Conservation (phyloP, 2,329 filamentous ascomycete species). For the Colletotrichum orchidophilum region DNA sequence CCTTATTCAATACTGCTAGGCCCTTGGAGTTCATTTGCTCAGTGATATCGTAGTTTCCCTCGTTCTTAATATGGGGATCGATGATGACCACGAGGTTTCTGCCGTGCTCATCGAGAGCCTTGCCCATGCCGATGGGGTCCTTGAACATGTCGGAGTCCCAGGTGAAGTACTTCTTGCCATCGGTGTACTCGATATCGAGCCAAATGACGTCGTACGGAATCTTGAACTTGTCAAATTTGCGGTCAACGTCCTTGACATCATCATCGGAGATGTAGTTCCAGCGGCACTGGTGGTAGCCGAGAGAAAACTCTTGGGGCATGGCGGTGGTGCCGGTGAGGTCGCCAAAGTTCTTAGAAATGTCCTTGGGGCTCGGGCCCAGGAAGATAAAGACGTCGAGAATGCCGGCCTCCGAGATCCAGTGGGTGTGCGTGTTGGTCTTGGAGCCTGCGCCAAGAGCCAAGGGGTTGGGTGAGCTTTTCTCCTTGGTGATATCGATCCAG, state of each 20-base stretch:
- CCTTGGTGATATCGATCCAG: constrained; percentile 94
- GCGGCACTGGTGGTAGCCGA: constrained; percentile 96
- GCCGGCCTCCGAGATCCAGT: constrained; percentile 96
- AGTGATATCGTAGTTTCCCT: constrained; percentile 77
- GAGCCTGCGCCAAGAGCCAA: constrained; percentile 75
- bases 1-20: constrained; percentile 88
- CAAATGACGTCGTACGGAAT: constrained; percentile 99
- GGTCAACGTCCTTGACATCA: constrained; percentile 95
- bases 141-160: constrained; percentile 92
- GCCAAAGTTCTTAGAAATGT: constrained; percentile 83
- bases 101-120: constrained; percentile 85
- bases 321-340: constrained; percentile 93
- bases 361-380: constrained; percentile 85
- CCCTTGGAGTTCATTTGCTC: constrained; percentile 86
- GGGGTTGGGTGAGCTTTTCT: constrained; percentile 77
- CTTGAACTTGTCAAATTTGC: constrained; percentile 92
- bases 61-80: constrained; percentile 97
- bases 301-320: constrained; percentile 89
- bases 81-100: constrained; percentile 95
- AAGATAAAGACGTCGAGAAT: constrained; percentile 94
- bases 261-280: constrained; percentile 99
- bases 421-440: constrained; percentile 83
- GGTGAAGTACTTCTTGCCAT: constrained; percentile 97
- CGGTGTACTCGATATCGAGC: constrained; percentile 97
- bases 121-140: constrained; percentile 85